These are phyloP conservation scores for Botrytis porri DNA, from an alignment of 2,329 filamentous ascomycete species.

Conservation along the genomic window DNA sequence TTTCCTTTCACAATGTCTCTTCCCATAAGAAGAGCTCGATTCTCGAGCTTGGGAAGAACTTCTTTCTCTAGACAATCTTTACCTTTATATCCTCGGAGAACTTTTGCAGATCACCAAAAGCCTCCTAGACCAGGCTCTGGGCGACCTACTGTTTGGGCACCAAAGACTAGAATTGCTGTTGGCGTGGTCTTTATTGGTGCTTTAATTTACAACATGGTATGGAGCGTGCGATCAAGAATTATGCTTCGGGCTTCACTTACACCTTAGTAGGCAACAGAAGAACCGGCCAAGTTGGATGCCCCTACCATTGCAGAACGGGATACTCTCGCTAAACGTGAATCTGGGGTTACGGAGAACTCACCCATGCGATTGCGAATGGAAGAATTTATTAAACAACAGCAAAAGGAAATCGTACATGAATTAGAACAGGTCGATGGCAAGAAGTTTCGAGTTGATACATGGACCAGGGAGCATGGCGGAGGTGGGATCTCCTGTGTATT, in stretches of 20 bases:
- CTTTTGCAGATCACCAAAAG: conserved; percentile 26
- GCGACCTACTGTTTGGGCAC: conserved; percentile 40
- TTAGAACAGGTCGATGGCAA: conserved; percentile 81
- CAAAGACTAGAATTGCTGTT: conserved; percentile 47
- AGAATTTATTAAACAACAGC: conserved; percentile 89
- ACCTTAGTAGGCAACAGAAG: conserved; percentile 34
- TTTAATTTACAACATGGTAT: conserved; percentile 51
- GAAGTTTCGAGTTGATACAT: conserved; percentile 79
- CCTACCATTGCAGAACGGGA: conserved; percentile 83
- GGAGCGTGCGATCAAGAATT: neutral
- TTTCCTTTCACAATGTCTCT: conserved; percentile 32
- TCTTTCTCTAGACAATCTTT: conserved; percentile 1
- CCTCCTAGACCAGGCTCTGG: conserved; percentile 24
- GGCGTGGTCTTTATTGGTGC: conserved; percentile 48
- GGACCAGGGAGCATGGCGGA: conserved; percentile 83
- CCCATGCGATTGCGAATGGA: conserved; percentile 99
- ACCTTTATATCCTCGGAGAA: conserved; percentile 27
- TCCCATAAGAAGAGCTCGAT: conserved; percentile 21
- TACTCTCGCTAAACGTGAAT: conserved; percentile 73
- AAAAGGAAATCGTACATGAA: conserved; percentile 79
- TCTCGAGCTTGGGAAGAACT: conserved; percentile 19
- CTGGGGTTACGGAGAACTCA: conserved; percentile 70
- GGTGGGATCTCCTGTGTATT: conserved; percentile 93
- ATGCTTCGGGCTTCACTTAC: conserved; percentile 27
- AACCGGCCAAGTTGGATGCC: conserved; percentile 50